A percentile compares a stretch with the other conserved stretches of the same genome.
phyloP scores from a whole-genome alignment of 1,139 yeast genomes.

The Zygoascus hellenicus region DNA sequence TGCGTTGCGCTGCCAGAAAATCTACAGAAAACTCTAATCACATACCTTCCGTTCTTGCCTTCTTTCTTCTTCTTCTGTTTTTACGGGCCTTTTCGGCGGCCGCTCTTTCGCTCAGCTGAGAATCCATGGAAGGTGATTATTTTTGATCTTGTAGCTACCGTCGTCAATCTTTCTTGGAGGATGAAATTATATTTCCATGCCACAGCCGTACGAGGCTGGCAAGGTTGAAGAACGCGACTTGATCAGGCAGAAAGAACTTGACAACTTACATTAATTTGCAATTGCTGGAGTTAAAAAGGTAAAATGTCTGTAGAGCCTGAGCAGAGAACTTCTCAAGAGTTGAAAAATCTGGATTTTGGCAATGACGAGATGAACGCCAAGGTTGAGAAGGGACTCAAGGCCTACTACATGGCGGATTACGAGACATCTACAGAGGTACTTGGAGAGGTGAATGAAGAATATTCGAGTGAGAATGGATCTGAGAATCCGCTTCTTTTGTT shows the following conservation, averaged over 20 bases:
- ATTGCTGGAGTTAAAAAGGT: not conserved
- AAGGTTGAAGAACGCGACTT: not conserved
- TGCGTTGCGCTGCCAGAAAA: too few species aligned
- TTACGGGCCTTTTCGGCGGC: conserved; percentile 13
- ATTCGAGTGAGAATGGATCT: conserved; percentile 47
- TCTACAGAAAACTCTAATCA: too few species aligned
- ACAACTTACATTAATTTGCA: not conserved
- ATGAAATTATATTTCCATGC: not conserved
- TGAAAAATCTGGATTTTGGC: conserved; percentile 8
- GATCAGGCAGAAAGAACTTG: not conserved
- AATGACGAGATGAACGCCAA: conserved; percentile 39
- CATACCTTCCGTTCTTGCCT: conserved; percentile 32
- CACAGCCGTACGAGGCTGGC: not conserved
- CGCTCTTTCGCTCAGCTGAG: conserved; percentile 3
- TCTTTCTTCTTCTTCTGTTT: conserved; percentile 29
- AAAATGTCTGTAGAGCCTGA: not conserved
- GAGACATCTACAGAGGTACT: conserved; percentile 66
- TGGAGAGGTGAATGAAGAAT: conserved; percentile 66
- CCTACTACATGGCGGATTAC: conserved; percentile 57
- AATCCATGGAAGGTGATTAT: not conserved
- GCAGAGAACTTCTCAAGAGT: conserved; percentile 1
- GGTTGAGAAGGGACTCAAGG: conserved; percentile 54
- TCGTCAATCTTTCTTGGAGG: too few species aligned
- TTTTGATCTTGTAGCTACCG: not conserved
- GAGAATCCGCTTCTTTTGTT: conserved; percentile 69